phyloP scores from a whole-genome alignment of 1,284 basidiomycete genomes.

The Naganishia albida region DNA sequence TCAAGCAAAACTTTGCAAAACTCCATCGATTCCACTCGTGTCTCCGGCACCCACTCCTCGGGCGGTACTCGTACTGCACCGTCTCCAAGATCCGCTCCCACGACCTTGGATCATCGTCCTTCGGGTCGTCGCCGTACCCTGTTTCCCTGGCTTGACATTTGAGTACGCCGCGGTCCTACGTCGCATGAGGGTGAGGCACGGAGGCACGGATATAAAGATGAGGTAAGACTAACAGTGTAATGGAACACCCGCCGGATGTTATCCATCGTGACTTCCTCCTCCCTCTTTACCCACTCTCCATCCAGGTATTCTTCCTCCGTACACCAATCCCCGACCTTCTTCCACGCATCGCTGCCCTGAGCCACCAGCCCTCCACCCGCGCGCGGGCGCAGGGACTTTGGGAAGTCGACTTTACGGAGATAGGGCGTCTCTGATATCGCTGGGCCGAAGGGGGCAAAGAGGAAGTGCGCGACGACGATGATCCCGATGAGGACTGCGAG shows the following conservation, averaged over 20 bases:
- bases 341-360: background rate
- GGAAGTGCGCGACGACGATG: background rate
- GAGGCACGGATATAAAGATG: background rate
- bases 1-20: constrained; percentile 23
- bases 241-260: constrained; percentile 5
- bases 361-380: background rate
- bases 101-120: constrained; percentile 5
- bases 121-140: background rate
- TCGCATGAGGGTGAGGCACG: background rate
- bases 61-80: constrained; percentile 22
- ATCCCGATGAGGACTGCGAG: background rate
- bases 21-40: constrained; percentile 15
- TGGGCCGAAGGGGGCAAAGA: background rate
- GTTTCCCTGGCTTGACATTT: constrained; percentile 22
- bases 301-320: constrained; percentile 25
- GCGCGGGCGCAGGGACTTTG: background rate
- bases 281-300: constrained; percentile 14
- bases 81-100: constrained; percentile 18
- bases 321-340: constrained; percentile 14
- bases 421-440: background rate
- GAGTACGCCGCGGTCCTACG: constrained; percentile 8
- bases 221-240: constrained; percentile 15
- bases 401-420: background rate
- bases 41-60: constrained; percentile 14
- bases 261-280: constrained; percentile 3